These are phyloP conservation scores for Pichia paraexigua DNA, from an alignment of 805 yeast species.

Conservation along the genomic window DNA sequence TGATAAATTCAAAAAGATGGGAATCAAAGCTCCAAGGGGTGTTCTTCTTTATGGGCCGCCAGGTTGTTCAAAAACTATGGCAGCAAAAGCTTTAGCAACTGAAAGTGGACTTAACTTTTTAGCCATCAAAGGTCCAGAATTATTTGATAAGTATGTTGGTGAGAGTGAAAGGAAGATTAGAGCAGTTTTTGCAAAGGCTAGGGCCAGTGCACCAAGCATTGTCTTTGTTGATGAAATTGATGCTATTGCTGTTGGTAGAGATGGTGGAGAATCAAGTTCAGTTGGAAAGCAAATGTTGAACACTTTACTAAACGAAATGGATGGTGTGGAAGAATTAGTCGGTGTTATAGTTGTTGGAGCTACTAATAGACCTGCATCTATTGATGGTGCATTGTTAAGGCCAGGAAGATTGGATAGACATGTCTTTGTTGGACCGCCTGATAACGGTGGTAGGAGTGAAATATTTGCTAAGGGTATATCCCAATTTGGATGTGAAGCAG, in stretches of 20 bases:
- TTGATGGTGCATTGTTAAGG: constrained; percentile 86
- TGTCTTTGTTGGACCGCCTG: constrained; percentile 90
- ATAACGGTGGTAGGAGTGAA: constrained; percentile 66
- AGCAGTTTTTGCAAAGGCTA: constrained; percentile 86
- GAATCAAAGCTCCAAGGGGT: constrained; percentile 89
- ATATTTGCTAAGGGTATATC: constrained; percentile 63
- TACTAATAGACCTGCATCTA: constrained; percentile 88
- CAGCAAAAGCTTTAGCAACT: constrained; percentile 92
- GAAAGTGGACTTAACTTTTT: constrained; percentile 90
- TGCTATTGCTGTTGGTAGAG: constrained; percentile 78
- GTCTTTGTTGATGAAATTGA: constrained; percentile 96
- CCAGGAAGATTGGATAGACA: constrained; percentile 96
- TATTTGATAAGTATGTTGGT: constrained; percentile 91
- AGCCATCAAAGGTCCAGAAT: constrained; percentile 95
- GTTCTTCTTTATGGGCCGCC: constrained; percentile 95
- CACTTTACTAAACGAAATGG: constrained; percentile 87
- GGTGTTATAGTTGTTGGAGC: constrained; percentile 96
- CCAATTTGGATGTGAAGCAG: constrained; percentile 47
- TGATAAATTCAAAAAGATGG: constrained; percentile 66
- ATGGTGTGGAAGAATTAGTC: constrained; percentile 90
- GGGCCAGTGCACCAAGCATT: constrained; percentile 90
- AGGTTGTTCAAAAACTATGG: constrained; percentile 91
- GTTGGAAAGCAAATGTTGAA: constrained; percentile 83
- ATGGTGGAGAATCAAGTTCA: constrained; percentile 49
- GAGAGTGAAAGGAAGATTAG: constrained; percentile 92